A percentile compares a stretch with the other conserved stretches of the same genome.
phyloP scores from a whole-genome alignment of 345 rosid genomes.

The Litchi chinensis region DNA sequence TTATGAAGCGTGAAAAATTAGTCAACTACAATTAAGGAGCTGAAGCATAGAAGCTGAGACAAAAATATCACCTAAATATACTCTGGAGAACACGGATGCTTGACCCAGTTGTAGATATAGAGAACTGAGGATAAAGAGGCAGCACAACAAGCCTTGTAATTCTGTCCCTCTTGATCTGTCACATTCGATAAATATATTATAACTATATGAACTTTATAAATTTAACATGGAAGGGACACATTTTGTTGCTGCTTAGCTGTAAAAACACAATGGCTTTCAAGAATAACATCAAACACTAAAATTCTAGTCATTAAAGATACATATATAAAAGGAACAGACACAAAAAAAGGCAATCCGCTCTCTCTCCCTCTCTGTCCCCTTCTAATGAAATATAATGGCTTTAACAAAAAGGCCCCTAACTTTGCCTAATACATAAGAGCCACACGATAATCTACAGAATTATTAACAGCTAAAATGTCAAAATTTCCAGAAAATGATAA shows the following conservation, averaged over 20 bases:
- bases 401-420: not conserved
- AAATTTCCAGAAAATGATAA: not conserved
- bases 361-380: not conserved
- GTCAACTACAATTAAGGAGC: not conserved
- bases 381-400: not conserved
- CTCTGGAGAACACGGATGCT: conserved; percentile 80
- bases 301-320: not conserved
- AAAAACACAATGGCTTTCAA: not conserved
- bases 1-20: not conserved
- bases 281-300: not conserved
- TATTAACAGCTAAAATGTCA: not conserved
- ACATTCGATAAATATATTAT: conserved; percentile 13
- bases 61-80: conserved; percentile 57
- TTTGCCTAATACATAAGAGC: not conserved
- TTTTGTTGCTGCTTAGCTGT: not conserved
- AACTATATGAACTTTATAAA: not conserved
- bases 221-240: not conserved
- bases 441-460: not conserved
- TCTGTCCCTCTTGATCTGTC: conserved; percentile 75
- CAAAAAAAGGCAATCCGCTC: not conserved
- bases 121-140: conserved; percentile 95
- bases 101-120: conserved; percentile 94
- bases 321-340: not conserved
- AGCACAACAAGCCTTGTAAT: conserved; percentile 89
- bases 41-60: not conserved